Evolutionary conservation across 176 grass and related monocot genomes (phyloP).

Genomic region (Raddia distichophylla): DNA sequence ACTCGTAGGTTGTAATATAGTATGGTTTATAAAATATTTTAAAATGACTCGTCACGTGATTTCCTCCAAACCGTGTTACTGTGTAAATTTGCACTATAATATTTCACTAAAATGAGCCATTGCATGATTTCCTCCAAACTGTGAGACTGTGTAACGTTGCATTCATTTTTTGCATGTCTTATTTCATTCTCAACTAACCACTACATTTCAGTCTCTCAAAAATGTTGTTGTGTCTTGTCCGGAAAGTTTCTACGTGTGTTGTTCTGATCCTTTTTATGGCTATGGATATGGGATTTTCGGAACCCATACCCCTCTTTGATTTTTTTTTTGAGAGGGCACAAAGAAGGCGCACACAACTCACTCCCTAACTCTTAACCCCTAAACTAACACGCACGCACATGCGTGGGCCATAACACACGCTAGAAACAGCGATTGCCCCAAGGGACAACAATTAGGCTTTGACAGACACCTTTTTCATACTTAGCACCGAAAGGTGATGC

Average conservation of each 20-base stretch:
- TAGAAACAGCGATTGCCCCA: too few species aligned
- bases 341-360: too few species aligned
- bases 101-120: background rate
- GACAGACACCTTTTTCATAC: background rate
- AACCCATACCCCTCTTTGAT: conserved; percentile 1
- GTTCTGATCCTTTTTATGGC: background rate
- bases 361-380: too few species aligned
- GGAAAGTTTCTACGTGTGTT: conserved; percentile 2
- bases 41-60: background rate
- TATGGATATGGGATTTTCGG: conserved; percentile 6
- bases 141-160: background rate
- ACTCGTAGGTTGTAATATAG: background rate
- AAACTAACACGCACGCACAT: too few species aligned
- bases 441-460: too few species aligned
- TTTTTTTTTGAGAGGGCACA: background rate
- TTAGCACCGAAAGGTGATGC: background rate
- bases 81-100: background rate
- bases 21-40: background rate
- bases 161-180: background rate
- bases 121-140: background rate
- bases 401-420: too few species aligned
- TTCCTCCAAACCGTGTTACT: conserved; percentile 4
- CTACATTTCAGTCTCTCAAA: conserved; percentile 24
- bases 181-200: background rate
- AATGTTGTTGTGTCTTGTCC: background rate